Evolutionary conservation across 176 grass and related monocot species (phyloP).

Genomic region (Hordeum vulgare): DNA sequence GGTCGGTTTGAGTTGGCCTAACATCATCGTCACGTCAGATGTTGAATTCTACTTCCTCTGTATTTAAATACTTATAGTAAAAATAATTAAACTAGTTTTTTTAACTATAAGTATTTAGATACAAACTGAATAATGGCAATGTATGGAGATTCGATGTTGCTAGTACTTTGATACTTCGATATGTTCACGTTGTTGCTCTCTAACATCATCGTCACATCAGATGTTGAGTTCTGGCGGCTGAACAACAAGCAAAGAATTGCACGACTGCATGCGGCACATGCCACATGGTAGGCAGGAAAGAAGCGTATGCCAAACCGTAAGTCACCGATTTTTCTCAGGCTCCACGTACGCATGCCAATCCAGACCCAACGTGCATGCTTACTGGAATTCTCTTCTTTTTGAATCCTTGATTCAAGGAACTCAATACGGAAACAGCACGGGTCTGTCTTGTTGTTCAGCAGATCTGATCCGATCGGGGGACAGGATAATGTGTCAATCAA

Average conservation of each 20-base stretch:
- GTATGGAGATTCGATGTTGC: no score
- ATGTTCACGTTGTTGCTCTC: no score
- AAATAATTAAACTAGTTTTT: no score
- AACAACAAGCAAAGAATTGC: not conserved
- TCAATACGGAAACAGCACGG: not conserved
- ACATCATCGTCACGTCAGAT: no score
- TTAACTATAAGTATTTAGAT: no score
- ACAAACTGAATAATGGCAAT: no score
- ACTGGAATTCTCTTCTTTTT: not conserved
- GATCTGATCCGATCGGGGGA: not conserved
- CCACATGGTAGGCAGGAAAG: not conserved
- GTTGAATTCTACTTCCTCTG: no score
- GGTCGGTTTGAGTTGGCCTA: no score
- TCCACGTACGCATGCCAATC: conserved; percentile 29
- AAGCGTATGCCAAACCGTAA: not conserved
- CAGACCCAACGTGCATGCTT: not conserved
- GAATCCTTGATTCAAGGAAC: not conserved
- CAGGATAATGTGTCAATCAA: not conserved
- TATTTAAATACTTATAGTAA: no score
- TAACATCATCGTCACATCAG: no score
- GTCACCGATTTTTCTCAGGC: not conserved
- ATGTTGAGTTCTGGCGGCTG: not conserved
- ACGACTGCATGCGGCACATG: no score
- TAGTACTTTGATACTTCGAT: no score
- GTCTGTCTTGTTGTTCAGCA: not conserved